These are phyloP conservation scores for Thermochaetoides thermophila DNA, from an alignment of 495 filamentous ascomycete genomes.

Conservation along the genomic window DNA sequence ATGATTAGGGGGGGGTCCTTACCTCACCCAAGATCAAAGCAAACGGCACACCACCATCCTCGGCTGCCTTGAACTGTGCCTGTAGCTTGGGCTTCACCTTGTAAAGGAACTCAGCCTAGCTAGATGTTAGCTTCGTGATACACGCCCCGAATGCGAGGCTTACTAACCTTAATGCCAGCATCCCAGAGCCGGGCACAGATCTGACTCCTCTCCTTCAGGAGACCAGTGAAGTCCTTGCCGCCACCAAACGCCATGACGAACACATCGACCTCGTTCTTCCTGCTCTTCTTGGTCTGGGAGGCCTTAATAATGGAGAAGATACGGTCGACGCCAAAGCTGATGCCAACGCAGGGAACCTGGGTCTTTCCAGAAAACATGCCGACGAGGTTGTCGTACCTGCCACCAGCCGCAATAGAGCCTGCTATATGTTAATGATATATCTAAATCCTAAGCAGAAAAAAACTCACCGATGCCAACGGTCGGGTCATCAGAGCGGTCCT, in stretches of 20 bases:
- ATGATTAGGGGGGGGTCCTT: neutral
- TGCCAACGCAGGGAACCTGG: constrained; percentile 82
- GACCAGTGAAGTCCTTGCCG: constrained; percentile 66
- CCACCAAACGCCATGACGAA: constrained; percentile 90
- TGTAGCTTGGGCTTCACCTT: constrained; percentile 70
- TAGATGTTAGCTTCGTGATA: constrained; percentile 1
- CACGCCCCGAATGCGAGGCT: neutral
- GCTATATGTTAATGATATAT: constrained; percentile 60
- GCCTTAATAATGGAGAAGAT: constrained; percentile 87
- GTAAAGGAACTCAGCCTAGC: constrained; percentile 54
- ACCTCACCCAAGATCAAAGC: constrained; percentile 64
- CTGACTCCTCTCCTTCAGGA: constrained; percentile 67
- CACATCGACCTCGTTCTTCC: constrained; percentile 59
- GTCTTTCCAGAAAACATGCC: constrained; percentile 79
- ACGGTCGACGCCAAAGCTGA: constrained; percentile 88
- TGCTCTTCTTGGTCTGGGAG: constrained; percentile 46
- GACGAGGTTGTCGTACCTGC: constrained; percentile 81
- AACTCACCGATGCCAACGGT: constrained; percentile 64
- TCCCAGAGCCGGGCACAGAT: constrained; percentile 62
- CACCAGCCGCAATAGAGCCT: constrained; percentile 68
- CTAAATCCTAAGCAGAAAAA: constrained; percentile 69
- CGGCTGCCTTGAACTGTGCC: constrained; percentile 69
- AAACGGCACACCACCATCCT: constrained; percentile 47
- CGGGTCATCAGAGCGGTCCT: constrained; percentile 72
- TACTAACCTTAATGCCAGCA: constrained; percentile 54